Conservation (phyloP, 75 land plant genomes). For the Larix kaempferi region DNA sequence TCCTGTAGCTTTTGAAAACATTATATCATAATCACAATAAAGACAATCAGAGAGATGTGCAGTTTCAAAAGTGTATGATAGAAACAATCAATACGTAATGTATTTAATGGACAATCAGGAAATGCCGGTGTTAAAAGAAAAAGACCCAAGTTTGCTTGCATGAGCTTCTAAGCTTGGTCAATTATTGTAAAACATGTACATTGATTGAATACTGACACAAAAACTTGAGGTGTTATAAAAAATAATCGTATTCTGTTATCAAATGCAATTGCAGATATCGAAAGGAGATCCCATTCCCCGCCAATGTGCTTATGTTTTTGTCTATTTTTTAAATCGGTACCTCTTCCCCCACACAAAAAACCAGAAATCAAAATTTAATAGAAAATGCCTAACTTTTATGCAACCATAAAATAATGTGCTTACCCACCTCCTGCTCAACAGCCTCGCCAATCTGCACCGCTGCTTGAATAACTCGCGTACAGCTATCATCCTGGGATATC, state of each 20-base stretch:
- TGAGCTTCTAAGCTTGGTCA: too few species aligned
- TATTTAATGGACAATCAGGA: neutral
- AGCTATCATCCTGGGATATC: slow-evolving; percentile 39
- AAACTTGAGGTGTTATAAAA: too few species aligned
- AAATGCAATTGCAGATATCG: too few species aligned
- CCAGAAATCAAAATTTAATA: neutral
- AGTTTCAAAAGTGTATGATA: neutral
- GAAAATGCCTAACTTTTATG: too few species aligned
- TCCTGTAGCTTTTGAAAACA: neutral
- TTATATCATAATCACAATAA: neutral
- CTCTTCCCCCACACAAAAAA: neutral
- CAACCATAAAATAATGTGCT: neutral
- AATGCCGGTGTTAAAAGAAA: too few species aligned
- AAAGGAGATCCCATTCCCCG: too few species aligned
- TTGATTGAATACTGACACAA: too few species aligned
- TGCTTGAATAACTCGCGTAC: slow-evolving; percentile 57
- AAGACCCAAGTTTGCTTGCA: too few species aligned
- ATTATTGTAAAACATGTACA: too few species aligned
- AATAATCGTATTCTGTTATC: too few species aligned
- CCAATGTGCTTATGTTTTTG: too few species aligned
- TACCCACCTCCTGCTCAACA: slow-evolving; percentile 84
- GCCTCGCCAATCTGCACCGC: slow-evolving; percentile 77
- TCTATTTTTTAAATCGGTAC: neutral
- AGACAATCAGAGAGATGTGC: neutral
- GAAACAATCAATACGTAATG: neutral